Conservation (phyloP, 140 eudicot genomes). For the Artemisia princeps region DNA sequence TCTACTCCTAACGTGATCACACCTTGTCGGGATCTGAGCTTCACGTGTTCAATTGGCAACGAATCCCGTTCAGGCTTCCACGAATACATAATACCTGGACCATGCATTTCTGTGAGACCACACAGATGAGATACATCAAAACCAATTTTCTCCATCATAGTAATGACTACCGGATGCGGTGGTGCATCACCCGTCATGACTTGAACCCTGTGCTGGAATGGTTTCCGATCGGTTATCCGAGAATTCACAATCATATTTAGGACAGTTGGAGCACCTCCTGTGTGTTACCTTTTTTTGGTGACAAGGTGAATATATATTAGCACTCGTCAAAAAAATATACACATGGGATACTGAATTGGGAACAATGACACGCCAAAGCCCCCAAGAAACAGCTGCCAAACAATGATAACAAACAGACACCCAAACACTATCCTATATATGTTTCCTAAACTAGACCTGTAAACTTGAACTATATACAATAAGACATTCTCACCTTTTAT, state of each 20-base stretch:
- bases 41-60: slow-evolving; percentile 32
- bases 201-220: slow-evolving; percentile 54
- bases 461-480: too few species aligned
- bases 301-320: too few species aligned
- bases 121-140: slow-evolving; percentile 51
- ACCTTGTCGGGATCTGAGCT: slow-evolving; percentile 65
- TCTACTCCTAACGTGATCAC: slow-evolving; percentile 54
- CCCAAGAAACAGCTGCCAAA: too few species aligned
- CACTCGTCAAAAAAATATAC: too few species aligned
- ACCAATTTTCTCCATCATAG: slow-evolving; percentile 60
- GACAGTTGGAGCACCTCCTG: slow-evolving; percentile 67
- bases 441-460: too few species aligned
- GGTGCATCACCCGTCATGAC: slow-evolving; percentile 70
- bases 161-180: slow-evolving; percentile 53
- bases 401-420: too few species aligned
- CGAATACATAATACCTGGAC: slow-evolving; percentile 53
- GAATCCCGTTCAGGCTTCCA: slow-evolving; percentile 84
- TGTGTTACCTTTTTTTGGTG: slow-evolving; percentile 40
- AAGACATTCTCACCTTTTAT: too few species aligned
- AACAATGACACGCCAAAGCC: too few species aligned
- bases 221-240: slow-evolving; percentile 32
- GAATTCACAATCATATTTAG: slow-evolving; percentile 58
- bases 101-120: slow-evolving; percentile 56
- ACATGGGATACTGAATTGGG: too few species aligned
- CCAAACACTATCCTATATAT: too few species aligned